Evolutionary conservation across 441 rosid species (phyloP).

Genomic region (Populus hybrid): DNA sequence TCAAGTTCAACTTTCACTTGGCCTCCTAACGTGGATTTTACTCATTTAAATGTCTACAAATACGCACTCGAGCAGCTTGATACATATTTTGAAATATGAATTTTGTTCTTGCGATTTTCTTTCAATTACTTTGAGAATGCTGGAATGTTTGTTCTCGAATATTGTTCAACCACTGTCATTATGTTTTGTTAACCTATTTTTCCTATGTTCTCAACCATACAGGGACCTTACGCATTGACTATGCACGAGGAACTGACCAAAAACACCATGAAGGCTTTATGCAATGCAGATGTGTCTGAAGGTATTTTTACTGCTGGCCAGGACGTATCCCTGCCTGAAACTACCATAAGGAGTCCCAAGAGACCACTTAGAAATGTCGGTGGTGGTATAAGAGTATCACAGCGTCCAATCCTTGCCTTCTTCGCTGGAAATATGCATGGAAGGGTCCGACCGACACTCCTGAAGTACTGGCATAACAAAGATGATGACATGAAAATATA

Average conservation of each 20-base stretch:
- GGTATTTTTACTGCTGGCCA: slow-evolving; percentile 52
- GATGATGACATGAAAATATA: slow-evolving; percentile 78
- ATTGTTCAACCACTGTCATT: not conserved
- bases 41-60: not conserved
- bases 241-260: slow-evolving; percentile 57
- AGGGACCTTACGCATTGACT: slow-evolving; percentile 82
- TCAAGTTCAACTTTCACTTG: not conserved
- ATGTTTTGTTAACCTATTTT: slow-evolving; percentile 3
- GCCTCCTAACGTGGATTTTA: not conserved
- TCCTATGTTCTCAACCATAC: slow-evolving; percentile 14
- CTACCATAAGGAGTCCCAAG: slow-evolving; percentile 59
- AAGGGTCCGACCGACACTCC: slow-evolving; percentile 72
- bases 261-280: slow-evolving; percentile 69
- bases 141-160: not conserved
- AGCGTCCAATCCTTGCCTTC: slow-evolving; percentile 82
- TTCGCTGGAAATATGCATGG: slow-evolving; percentile 89
- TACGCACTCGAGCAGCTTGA: not conserved
- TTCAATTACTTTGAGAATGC: not conserved
- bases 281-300: slow-evolving; percentile 81
- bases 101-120: not conserved
- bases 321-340: slow-evolving; percentile 86
- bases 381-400: slow-evolving; percentile 66
- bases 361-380: slow-evolving; percentile 64
- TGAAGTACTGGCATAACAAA: slow-evolving; percentile 67
- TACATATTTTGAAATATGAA: not conserved